phyloP scores from a whole-genome alignment of 1,284 basidiomycete species.

The Ganoderma meredithae region DNA sequence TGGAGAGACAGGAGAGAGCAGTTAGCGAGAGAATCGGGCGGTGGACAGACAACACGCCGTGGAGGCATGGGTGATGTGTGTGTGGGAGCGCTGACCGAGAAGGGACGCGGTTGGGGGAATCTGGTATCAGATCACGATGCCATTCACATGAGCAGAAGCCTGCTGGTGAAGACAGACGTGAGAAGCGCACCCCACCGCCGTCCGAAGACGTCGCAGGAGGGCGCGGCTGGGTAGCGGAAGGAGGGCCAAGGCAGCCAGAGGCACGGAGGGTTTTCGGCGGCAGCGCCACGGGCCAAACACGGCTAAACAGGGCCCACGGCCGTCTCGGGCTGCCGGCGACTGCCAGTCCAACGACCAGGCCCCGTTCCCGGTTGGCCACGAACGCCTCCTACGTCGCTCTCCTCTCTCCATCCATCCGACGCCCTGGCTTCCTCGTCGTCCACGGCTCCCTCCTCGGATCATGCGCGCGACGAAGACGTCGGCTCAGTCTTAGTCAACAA shows the following conservation, averaged over 20 bases:
- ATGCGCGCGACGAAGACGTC: constrained; percentile 5
- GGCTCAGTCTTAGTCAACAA: constrained; percentile 6
- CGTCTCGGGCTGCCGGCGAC: neutral
- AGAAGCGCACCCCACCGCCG: constrained; percentile 11
- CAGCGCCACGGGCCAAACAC: constrained; percentile 28
- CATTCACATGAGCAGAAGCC: constrained; percentile 17
- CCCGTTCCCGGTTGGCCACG: neutral
- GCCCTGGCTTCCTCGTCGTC: too few species aligned
- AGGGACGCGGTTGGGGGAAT: constrained; percentile 1
- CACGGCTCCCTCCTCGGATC: constrained; percentile 1
- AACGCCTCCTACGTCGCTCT: neutral
- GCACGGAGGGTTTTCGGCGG: constrained; percentile 21
- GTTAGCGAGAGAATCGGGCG: constrained; percentile 4
- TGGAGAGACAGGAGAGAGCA: neutral
- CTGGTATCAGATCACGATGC: constrained; percentile 14
- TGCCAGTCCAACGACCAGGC: neutral
- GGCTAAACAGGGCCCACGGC: constrained; percentile 18
- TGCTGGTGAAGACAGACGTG: constrained; percentile 14
- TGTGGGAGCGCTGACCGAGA: constrained; percentile 12
- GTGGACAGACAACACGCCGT: constrained; percentile 13
- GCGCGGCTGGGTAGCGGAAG: constrained; percentile 12
- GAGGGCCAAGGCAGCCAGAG: constrained; percentile 27
- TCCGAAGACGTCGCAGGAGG: constrained; percentile 19
- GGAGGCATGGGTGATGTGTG: constrained; percentile 15
- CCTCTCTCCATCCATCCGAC: neutral